Base-by-base conservation (phyloP, 2,329 filamentous ascomycete species). In the Ilyonectria sp. region DNA sequence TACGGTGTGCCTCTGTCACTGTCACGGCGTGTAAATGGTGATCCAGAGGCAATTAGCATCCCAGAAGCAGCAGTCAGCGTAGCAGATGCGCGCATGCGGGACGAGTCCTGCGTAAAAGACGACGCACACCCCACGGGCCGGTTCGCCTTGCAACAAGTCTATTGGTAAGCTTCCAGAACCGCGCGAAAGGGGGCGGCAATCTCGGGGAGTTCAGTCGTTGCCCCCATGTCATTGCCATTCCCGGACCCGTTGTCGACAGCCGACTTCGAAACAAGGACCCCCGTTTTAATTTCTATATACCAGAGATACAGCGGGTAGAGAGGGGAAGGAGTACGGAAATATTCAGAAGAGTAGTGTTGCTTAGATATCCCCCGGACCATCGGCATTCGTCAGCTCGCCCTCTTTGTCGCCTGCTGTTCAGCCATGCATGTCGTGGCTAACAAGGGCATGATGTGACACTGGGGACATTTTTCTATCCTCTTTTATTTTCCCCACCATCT, bases 201-300 rank as follows among this genome's bases (percentile, higher is more conserved):
- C 46, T 61, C 63, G 63, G 63, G 63, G 53, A 61, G 58, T 66
- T 61, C 21, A 44, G n/a, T 11, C 10, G 26, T 49, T 33, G 29
- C 43, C 56, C 56, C 57, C 63, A 43, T 43, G 6, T 43, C 15
- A 5, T 57, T 53, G 57, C 26, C 50, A 65, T 65, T 65, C 46
- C 63, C 58, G 29, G 63, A 57, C 58, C 57, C 53, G 35, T 61
- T 19, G 35, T 61, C 19, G 4, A 54, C 21, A 11, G 17, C 31
- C 21, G 33, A 33, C 13, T 37, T 40, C 46, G 40, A 37, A 37
- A 46, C 44, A 63, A 40, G 44, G n/a, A 23, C 60, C 54, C 23
- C 37, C 21, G 53, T 26, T 46, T 63, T 44, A 50, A 23, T 23
- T 23, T 23, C 2, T 54, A 44, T 33, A 35, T 19, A 21, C 13